Evolutionary conservation across 192 early-diverging fungal species (phyloP), one percentile per base, ranked within the genome.

Genomic region (Coemansia sp.): DNA sequence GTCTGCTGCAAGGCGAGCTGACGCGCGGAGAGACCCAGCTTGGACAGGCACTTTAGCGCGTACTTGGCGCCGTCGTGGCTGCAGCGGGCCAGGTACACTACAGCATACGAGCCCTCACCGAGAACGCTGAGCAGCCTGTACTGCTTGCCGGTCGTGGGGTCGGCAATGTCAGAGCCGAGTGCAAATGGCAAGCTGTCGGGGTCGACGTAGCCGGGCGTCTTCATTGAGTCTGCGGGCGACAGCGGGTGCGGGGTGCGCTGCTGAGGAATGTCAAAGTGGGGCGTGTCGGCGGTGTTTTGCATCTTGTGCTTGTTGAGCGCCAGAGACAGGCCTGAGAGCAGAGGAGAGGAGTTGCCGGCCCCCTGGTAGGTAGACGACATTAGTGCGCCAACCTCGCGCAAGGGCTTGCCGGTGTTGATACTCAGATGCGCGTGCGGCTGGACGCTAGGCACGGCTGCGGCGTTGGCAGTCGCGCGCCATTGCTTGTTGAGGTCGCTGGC

Each of bases 41-140:
- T 88, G 59, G 82, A 82, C 46, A 92, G 82, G 29, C 88, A 87
- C 66, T 93, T 93, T 62, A 91, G 83, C 12, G 91, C 91, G 54
- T 86, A 86, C 24, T 58, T 67, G 38, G 70, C 76, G 0, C 81
- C 73, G 42, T 85, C 85, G 14, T 65, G 74, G 38, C 76, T 76
- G 63, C 87, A 73, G 50, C 73, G 76, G 33, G 87, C 91, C 41
- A 85, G 69, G 58, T 89, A 91, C 40, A 93, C 91, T 0, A 87
- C 83, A 7, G 89, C 91, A 53, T 91, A 91, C 11, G 88, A 87
- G 36, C 91, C 91, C 41, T 83, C 71, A 42, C 91, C 91, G 17
- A 93, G 75, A 35, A 88, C 72, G 56, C 72, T 68, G 37, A 76
- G 65, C 41, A 83, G 70, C 55, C 50, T 48, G 65, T 80, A 83